Conservation (phyloP, 768 basidiomycete species). For the Phlebiopsis gigantea region DNA sequence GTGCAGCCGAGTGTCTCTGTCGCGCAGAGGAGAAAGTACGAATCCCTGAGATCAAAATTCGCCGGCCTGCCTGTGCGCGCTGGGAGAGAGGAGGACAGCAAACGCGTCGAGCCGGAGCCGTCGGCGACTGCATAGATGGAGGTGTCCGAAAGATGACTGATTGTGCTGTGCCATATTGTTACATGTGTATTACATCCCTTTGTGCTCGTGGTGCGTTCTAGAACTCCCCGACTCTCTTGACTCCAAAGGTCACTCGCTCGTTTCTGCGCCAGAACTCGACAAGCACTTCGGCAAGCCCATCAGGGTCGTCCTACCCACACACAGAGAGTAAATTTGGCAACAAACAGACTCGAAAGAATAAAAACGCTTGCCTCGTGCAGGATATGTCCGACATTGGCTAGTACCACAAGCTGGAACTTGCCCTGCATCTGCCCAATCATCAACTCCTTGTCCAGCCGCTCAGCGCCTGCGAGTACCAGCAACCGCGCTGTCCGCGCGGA, state of each 20-base stretch:
- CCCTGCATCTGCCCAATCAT: constrained; percentile 86
- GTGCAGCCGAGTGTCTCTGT: constrained; percentile 82
- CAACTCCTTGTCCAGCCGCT: constrained; percentile 85
- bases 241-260: constrained; percentile 57
- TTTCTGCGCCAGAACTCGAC: constrained; percentile 92
- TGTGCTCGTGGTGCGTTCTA: constrained; percentile 12
- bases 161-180: neutral
- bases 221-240: constrained; percentile 49
- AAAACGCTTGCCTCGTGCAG: constrained; percentile 72
- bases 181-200: neutral
- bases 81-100: constrained; percentile 15
- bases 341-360: neutral
- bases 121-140: neutral
- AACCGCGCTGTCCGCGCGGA: constrained; percentile 74
- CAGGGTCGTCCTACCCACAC: constrained; percentile 74
- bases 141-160: neutral
- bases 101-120: constrained; percentile 3
- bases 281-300: constrained; percentile 69
- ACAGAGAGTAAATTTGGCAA: neutral
- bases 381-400: constrained; percentile 87
- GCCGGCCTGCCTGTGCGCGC: constrained; percentile 58
- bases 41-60: constrained; percentile 74
- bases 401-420: constrained; percentile 91
- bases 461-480: constrained; percentile 88
- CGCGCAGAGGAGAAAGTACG: constrained; percentile 79